A percentile compares a stretch with the other conserved stretches of the same genome.
Conservation (phyloP, 1,284 basidiomycete species). For the Anthracocystis setariae region DNA sequence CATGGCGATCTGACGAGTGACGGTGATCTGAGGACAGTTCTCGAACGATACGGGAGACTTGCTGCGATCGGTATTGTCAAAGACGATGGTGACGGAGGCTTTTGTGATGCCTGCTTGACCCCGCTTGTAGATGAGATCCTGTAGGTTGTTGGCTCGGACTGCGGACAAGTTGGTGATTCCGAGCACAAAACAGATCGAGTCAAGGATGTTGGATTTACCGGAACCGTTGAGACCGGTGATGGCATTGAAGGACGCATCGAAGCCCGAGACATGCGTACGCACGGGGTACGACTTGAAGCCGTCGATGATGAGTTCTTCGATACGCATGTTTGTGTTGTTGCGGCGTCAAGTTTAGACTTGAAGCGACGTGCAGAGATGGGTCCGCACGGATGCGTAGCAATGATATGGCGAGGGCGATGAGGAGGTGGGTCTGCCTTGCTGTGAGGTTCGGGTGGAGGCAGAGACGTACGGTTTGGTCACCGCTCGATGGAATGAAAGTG, state of each 20-base stretch:
- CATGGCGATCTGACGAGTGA: conserved; percentile 95
- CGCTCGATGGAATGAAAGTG: too few species aligned
- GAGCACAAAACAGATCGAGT: conserved; percentile 67
- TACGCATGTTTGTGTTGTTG: conserved; percentile 62
- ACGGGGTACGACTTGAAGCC: conserved; percentile 80
- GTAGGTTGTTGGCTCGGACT: conserved; percentile 90
- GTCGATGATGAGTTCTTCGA: conserved; percentile 70
- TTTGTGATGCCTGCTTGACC: conserved; percentile 97
- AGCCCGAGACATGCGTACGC: conserved; percentile 90
- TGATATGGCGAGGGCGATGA: too few species aligned
- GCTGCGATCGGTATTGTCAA: conserved; percentile 93
- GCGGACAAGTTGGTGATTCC: conserved; percentile 66
- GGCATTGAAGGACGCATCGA: conserved; percentile 96
- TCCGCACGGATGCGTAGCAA: not conserved
- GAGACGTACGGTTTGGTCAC: too few species aligned
- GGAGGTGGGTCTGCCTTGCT: too few species aligned
- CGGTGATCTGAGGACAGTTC: conserved; percentile 87
- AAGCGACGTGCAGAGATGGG: too few species aligned
- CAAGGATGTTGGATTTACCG: conserved; percentile 72
- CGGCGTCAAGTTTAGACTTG: too few species aligned
- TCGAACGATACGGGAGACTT: conserved; percentile 88
- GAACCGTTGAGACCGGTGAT: conserved; percentile 92
- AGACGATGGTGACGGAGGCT: conserved; percentile 97
- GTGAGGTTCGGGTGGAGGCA: too few species aligned
- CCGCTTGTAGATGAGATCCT: conserved; percentile 97